Evolutionary conservation across 257 asterid species (phyloP).

Genomic region (Fraxinus cuspidata): DNA sequence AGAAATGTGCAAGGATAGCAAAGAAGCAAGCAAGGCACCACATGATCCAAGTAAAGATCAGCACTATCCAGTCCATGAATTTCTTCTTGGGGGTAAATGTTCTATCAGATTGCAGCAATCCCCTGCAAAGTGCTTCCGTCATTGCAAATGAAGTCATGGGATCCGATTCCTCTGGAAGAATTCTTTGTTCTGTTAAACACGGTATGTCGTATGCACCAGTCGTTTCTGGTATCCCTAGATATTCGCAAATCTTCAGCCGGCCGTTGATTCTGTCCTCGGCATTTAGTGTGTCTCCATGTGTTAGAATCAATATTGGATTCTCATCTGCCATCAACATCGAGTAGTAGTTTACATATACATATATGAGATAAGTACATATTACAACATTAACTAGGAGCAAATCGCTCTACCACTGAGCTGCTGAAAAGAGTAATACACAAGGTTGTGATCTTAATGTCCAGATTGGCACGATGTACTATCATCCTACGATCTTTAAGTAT

Average conservation of each 20-base stretch:
- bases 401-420: too few relatives aligned
- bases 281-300: conserved; percentile 60
- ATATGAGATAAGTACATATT: too few relatives aligned
- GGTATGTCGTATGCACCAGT: conserved; percentile 67
- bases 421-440: too few relatives aligned
- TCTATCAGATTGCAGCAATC: conserved; percentile 59
- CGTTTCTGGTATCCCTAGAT: conserved; percentile 53
- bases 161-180: conserved; percentile 58
- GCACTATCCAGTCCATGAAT: conserved; percentile 37
- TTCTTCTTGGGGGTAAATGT: conserved; percentile 53
- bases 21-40: conserved; percentile 51
- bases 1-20: conserved; percentile 49
- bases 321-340: conserved; percentile 41
- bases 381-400: too few relatives aligned
- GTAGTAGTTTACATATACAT: too few relatives aligned
- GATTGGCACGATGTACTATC: too few relatives aligned
- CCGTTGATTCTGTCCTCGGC: conserved; percentile 52
- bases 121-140: conserved; percentile 61
- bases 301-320: conserved; percentile 59
- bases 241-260: conserved; percentile 51
- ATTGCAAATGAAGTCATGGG: conserved; percentile 62
- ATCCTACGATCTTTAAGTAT: too few relatives aligned
- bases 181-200: conserved; percentile 62
- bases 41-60: conserved; percentile 43
- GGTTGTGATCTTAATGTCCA: too few relatives aligned